These are phyloP conservation scores for Serendipita sp. DNA, from an alignment of 1,284 basidiomycete species.

Conservation along the genomic window DNA sequence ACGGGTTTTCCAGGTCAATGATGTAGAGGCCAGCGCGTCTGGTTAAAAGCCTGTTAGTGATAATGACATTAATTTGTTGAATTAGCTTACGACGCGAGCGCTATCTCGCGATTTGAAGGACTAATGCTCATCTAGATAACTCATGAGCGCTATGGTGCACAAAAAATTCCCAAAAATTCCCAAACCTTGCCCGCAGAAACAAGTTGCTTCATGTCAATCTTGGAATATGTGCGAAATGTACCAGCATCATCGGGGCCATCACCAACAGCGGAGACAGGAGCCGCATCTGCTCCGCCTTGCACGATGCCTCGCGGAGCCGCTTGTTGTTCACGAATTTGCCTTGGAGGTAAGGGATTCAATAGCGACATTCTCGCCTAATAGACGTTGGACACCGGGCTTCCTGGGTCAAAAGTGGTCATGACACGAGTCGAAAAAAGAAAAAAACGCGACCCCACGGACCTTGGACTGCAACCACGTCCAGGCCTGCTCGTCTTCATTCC, in stretches of 20 bases:
- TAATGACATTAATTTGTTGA: background rate
- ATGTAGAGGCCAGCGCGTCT: slow-evolving; percentile 92
- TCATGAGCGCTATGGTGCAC: background rate
- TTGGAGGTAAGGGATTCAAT: background rate
- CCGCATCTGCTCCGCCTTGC: background rate
- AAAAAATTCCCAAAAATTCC: slow-evolving; percentile 12
- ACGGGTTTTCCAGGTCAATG: slow-evolving; percentile 80
- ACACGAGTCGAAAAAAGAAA: no score
- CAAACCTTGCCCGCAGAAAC: slow-evolving; percentile 70
- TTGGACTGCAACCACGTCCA: no score
- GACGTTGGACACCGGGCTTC: no score
- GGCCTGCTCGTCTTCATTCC: no score
- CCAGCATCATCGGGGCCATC: background rate
- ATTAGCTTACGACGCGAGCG: slow-evolving; percentile 55
- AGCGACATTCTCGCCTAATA: background rate
- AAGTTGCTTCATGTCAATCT: slow-evolving; percentile 63
- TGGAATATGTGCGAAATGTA: slow-evolving; percentile 36
- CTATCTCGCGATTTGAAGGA: slow-evolving; percentile 63
- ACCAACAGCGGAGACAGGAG: background rate
- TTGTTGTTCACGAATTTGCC: background rate
- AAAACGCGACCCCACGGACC: no score
- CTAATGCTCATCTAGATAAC: slow-evolving; percentile 62
- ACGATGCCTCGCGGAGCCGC: background rate
- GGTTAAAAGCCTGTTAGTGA: slow-evolving; percentile 8
- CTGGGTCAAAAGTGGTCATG: no score